Evolutionary conservation across 140 eudicot species (phyloP).

Genomic region (Cichorium intybus): DNA sequence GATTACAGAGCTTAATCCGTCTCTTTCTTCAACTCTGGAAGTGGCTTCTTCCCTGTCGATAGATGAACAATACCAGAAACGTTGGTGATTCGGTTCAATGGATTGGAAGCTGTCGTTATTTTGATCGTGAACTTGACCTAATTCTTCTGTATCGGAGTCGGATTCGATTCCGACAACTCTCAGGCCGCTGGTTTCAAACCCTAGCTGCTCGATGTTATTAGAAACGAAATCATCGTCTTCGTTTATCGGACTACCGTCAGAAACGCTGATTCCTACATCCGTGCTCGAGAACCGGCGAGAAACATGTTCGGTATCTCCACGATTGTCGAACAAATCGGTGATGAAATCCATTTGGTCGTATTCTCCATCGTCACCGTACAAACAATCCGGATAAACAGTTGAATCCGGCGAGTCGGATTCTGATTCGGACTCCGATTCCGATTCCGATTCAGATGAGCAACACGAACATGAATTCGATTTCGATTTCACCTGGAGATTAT

Average conservation of each 20-base stretch:
- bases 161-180: constrained; percentile 60
- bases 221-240: constrained; percentile 13
- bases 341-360: constrained; percentile 65
- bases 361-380: constrained; percentile 39
- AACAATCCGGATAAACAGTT: constrained; percentile 31
- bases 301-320: constrained; percentile 24
- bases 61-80: constrained; percentile 41
- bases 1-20: constrained; percentile 48
- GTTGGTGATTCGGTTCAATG: constrained; percentile 20
- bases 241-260: constrained; percentile 5
- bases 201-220: constrained; percentile 38
- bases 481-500: constrained; percentile 14
- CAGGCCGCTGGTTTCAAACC: constrained; percentile 44
- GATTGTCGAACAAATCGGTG: constrained; percentile 58
- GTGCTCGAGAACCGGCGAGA: constrained; percentile 8
- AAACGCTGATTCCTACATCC: constrained; percentile 17
- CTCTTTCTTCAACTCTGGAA: constrained; percentile 41
- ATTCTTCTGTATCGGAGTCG: constrained; percentile 64
- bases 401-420: constrained; percentile 30
- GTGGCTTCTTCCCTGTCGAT: constrained; percentile 49
- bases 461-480: constrained; percentile 28
- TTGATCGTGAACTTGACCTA: constrained; percentile 31
- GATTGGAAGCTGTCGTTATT: constrained; percentile 17
- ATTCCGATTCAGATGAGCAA: constrained; percentile 38
- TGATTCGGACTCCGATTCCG: constrained; percentile 20